Evolutionary conservation across 2,329 filamentous ascomycete species (phyloP), one percentile per base, ranked within the genome.

Genomic region (Pseudopyricularia javanii): DNA sequence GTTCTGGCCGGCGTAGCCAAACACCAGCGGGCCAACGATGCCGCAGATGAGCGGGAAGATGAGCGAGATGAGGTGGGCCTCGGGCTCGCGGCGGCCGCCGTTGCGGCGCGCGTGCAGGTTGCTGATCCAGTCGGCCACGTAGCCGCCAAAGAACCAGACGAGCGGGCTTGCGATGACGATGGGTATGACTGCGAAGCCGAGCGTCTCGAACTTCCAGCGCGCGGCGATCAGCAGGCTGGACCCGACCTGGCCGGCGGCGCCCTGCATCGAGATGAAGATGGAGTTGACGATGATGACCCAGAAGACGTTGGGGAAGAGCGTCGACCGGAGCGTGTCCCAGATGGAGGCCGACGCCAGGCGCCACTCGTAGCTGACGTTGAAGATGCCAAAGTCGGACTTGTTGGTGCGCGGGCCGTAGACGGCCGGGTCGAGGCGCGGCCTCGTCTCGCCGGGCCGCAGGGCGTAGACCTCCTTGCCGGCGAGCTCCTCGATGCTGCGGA

Each of bases 141-240:
- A 65, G 2, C 67, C 67, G 2, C 66, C 66, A 2, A 64, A 59
- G 12, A 67, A 53, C 17, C 57, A 59, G 14, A 57, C 55, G 3
- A 59, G 55, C 2, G 58, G 58, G 22, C 48, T 56, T 9, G 58
- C 58, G 15, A 54, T 37, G 37, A 59, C 53, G 22, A 58, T 32
- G 22, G 62, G 59, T 1, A 64, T 37, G 37, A 61, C 57, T 3
- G 56, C 56, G 11, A 63, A 50, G 3, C 62, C 63, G 3, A 61
- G 56, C 17, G 54, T 59, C 52, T 62, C 58, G 40, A 63, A 64
- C 48, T 59, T 50, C 62, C 62, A 65, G 8, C 63, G 61, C 11
- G 54, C 58, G 15, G 56, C 57, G 34, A 60, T 57, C 33, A 61
- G 60, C 17, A 58, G 55, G 11, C 53, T 57, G 24, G 53, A 57